Conservation (phyloP, 768 basidiomycete genomes). For the Gymnopilus junonius region DNA sequence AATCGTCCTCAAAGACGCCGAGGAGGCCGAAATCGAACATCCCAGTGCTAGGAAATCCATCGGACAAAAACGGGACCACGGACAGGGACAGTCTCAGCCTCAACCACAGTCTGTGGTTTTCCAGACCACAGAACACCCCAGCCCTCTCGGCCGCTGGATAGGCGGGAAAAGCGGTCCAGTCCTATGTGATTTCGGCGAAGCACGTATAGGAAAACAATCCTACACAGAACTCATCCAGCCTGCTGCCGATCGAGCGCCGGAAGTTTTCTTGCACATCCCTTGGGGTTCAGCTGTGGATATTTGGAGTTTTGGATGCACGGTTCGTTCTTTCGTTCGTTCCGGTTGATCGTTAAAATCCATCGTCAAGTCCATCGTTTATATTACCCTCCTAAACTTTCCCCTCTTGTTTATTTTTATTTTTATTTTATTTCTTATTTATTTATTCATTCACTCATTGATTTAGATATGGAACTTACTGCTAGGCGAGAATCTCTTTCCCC, state of each 20-base stretch:
- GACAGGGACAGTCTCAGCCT: no score
- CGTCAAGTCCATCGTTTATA: not conserved
- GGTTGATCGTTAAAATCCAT: no score
- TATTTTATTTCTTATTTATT: no score
- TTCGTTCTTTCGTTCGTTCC: slow-evolving; percentile 23
- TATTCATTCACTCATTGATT: not conserved
- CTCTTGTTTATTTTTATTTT: no score
- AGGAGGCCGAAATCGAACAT: slow-evolving; percentile 16
- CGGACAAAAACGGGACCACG: no score
- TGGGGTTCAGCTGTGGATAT: slow-evolving; percentile 33
- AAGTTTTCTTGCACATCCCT: slow-evolving; percentile 29
- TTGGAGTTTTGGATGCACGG: slow-evolving; percentile 35
- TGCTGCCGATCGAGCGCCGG: slow-evolving; percentile 29
- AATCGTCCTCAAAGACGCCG: slow-evolving; percentile 13
- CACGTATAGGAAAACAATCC: slow-evolving; percentile 7
- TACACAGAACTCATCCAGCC: slow-evolving; percentile 26
- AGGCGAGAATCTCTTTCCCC: not conserved
- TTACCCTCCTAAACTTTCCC: not conserved
- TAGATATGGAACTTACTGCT: not conserved
- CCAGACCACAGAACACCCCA: slow-evolving; percentile 1
- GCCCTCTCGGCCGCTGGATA: slow-evolving; percentile 29
- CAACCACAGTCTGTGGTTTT: slow-evolving; percentile 20
- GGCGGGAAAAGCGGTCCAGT: slow-evolving; percentile 20
- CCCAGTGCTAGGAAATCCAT: slow-evolving; percentile 21
- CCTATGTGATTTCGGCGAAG: slow-evolving; percentile 25